Percentiles rank a stretch among this genome's conserved stretches.
Conservation (phyloP, 352 stramenopile species). For the Globisporangium yorkense region DNA sequence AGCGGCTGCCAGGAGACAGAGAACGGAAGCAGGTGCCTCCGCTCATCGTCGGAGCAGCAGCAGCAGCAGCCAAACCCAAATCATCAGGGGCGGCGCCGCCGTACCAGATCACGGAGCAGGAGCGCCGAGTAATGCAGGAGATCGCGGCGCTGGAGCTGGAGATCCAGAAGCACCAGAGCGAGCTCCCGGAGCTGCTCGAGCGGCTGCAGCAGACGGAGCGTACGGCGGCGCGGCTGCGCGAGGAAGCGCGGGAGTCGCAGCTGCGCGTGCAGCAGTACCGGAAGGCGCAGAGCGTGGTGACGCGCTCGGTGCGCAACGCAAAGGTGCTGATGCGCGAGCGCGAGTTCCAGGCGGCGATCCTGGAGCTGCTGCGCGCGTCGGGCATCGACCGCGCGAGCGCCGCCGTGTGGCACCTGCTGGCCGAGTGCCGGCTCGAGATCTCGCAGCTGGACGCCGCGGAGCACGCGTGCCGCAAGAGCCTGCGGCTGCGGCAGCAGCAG, state of each 20-base stretch:
- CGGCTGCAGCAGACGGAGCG: slow-evolving; percentile 28
- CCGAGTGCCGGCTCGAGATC: slow-evolving; percentile 45
- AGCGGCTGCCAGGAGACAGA: neutral
- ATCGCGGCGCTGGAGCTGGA: slow-evolving; percentile 37
- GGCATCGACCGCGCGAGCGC: slow-evolving; percentile 46
- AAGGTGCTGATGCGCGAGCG: slow-evolving; percentile 36
- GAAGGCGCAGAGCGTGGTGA: slow-evolving; percentile 36
- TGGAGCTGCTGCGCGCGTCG: slow-evolving; percentile 42
- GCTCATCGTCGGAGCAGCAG: too few species aligned
- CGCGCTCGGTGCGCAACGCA: slow-evolving; percentile 32
- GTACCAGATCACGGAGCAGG: slow-evolving; percentile 30
- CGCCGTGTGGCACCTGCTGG: slow-evolving; percentile 47
- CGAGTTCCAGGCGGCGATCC: slow-evolving; percentile 55
- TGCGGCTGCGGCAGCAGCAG: slow-evolving; percentile 26
- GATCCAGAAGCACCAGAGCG: slow-evolving; percentile 40
- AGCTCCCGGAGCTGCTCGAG: slow-evolving; percentile 40
- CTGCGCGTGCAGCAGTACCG: slow-evolving; percentile 36
- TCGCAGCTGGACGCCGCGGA: slow-evolving; percentile 40
- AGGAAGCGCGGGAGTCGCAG: slow-evolving; percentile 29
- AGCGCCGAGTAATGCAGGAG: slow-evolving; percentile 30
- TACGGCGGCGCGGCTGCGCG: slow-evolving; percentile 19
- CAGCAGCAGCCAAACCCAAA: slow-evolving; percentile 5
- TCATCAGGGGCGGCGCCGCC: slow-evolving; percentile 7
- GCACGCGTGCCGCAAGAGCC: slow-evolving; percentile 46
- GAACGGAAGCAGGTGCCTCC: too few species aligned